A percentile compares a stretch with the other conserved stretches of the same genome.
Conservation (phyloP, 1,284 basidiomycete genomes). For the Marasmius tenuissimus region DNA sequence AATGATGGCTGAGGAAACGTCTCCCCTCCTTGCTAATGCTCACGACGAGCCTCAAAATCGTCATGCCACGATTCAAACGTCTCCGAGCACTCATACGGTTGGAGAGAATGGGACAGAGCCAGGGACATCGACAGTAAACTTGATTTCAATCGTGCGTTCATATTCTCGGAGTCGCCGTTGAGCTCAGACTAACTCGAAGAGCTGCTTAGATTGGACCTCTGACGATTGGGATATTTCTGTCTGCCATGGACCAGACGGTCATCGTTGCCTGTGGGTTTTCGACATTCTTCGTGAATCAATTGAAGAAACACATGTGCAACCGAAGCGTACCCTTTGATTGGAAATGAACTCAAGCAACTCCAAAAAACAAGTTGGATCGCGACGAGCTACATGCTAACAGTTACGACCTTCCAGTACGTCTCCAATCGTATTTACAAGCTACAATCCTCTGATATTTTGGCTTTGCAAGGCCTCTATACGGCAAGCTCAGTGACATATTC, state of each 20-base stretch:
- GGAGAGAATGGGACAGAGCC: background rate
- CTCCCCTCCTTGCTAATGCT: background rate
- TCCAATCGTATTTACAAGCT: background rate
- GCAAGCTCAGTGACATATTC: conserved; percentile 67
- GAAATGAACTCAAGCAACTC: conserved; percentile 60
- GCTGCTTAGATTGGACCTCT: conserved; percentile 51
- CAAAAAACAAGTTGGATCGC: conserved; percentile 69
- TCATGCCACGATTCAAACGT: background rate
- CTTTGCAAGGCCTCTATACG: conserved; percentile 60
- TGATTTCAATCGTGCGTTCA: background rate
- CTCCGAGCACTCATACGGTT: background rate
- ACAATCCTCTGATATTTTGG: conserved; percentile 46
- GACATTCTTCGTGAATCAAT: background rate
- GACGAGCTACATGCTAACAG: conserved; percentile 60
- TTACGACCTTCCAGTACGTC: conserved; percentile 61
- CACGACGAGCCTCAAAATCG: background rate
- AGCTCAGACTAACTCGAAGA: background rate
- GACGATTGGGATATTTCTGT: conserved; percentile 56
- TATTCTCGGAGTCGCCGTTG: background rate
- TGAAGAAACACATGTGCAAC: background rate
- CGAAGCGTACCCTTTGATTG: conserved; percentile 58
- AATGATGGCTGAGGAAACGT: background rate
- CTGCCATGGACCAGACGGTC: conserved; percentile 59
- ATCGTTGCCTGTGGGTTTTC: conserved; percentile 46
- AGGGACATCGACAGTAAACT: background rate